These are phyloP conservation scores for Borealophlyctis nickersoniae DNA, from an alignment of 192 early-diverging fungal species.

Conservation along the genomic window DNA sequence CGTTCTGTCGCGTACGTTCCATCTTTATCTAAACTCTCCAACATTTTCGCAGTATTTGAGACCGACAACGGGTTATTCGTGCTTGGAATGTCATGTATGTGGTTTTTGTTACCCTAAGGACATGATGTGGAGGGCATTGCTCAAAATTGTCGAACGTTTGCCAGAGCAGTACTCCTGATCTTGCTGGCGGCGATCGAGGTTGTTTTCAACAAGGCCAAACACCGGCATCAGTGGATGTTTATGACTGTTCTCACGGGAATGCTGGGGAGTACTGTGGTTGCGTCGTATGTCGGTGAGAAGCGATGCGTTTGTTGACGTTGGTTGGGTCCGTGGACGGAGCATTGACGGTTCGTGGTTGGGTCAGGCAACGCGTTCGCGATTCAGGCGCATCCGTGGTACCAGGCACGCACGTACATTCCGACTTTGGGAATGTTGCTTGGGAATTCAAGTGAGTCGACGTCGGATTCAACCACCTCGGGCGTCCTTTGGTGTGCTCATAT, in stretches of 20 bases:
- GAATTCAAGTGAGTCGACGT: slow-evolving; percentile 48
- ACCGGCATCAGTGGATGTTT: slow-evolving; percentile 73
- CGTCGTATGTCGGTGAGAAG: slow-evolving; percentile 50
- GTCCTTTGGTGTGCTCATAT: no score
- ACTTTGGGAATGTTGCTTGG: slow-evolving; percentile 87
- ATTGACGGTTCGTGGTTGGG: background rate
- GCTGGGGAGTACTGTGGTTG: slow-evolving; percentile 48
- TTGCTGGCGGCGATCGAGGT: slow-evolving; percentile 39
- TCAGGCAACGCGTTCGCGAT: slow-evolving; percentile 64
- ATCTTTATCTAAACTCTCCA: no score
- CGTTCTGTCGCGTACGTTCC: no score
- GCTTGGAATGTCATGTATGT: slow-evolving; percentile 5
- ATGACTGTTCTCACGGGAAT: slow-evolving; percentile 44
- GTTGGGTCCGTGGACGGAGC: background rate
- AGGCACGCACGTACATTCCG: slow-evolving; percentile 78
- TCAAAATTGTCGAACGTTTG: background rate
- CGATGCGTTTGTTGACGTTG: background rate
- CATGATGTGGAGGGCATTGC: background rate
- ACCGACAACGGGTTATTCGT: slow-evolving; percentile 17
- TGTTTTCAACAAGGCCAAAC: slow-evolving; percentile 66
- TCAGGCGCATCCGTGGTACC: slow-evolving; percentile 64
- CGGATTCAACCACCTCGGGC: no score
- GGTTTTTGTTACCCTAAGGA: background rate
- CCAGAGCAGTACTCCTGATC: background rate
- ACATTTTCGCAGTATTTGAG: slow-evolving; percentile 17